Evolutionary conservation across 495 filamentous ascomycete species (phyloP), one percentile per base, ranked within the genome.

Genomic region (Bryoglossum gracile): DNA sequence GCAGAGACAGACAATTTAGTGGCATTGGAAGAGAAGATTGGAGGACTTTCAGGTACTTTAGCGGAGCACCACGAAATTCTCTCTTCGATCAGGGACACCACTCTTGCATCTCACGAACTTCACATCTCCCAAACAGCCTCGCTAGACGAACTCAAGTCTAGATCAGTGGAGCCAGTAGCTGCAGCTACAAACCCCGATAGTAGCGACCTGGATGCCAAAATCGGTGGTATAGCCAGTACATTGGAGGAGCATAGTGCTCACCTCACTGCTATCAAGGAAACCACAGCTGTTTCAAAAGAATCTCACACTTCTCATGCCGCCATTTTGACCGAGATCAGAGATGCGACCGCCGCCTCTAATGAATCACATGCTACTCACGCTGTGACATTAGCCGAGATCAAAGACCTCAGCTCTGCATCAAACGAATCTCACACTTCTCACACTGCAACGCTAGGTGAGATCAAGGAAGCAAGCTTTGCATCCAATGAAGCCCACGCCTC

Each of bases 401-500:
- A 54, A 24, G 45, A 58, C 8, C 23, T 46, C 5, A 33, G 26
- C 9, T 24, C 36, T 9, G 32, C 36, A 11, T 52, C 48, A 10
- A 52, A 48, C 14, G 51, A 55, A n/a, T 48, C 50, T 6, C 55
- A 57, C 28, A 38, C 41, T 24, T 33, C 41, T 22, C 55, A 57
- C 33, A 19, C 33, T 17, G 26, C 25, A 44, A 13, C 47, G 8
- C 19, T 54, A 4, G 35, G 22, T 18, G 52, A 51, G 14, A 46
- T 59, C 33, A 52, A 51, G 24, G 56, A 43, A 17, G 25, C 39
- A 18, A 35, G 37, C 3, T 19, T 5, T 32, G 35, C 36, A 3
- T 46, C 55, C 3, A 56, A 52, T 24, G 44, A 53, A 22, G 51
- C 39, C n/a, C 38, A 49, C 18, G 16, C 33, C 19, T 21, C 30